Base-by-base conservation (phyloP, 176 grass and related monocot species). In the Neostapfia colusana region DNA sequence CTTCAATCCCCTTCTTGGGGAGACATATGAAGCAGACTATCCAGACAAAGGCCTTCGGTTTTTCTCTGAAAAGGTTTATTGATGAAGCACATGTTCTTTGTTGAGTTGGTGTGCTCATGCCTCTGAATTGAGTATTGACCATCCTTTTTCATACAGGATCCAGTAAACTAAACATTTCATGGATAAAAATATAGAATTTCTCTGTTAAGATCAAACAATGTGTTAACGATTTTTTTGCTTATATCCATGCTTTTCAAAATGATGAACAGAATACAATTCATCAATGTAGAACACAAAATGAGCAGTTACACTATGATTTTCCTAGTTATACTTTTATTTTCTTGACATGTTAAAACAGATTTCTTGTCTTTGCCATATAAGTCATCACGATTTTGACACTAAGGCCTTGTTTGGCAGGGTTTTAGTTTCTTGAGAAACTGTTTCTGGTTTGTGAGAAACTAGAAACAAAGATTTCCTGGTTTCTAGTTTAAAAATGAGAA, bases 21-120 rank as follows among this genome's bases (percentile, higher is more conserved):
- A 99, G 79, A 99, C 96, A n/a, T 99, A 90, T 72, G 96, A 99
- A 88, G 96, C 96, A 81, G 87, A 99, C 74, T 95, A 90, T 80
- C 92, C 92, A 74, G 96, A 99, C 67, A 99, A 90, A 82, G 96
- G 96, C 81, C 87, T 99, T 67, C 89, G 89, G 1, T 99, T 99
- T 88, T 90, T 99, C 80, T 99, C 96, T 58, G 96, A 99, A 89
- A 99, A 99, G 87, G 96, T 95, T 69, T 17, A 51, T 64, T 81
- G 58, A 64, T 56, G 40, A 58, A 70, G 24, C 46, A 48, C 0
- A 61, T 16, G 26, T 55, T 72, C 17, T 68, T 77, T 37, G 2
- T 44, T 72, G 15, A 63, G 70, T 76, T 80, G 21, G 20, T 18
- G 49, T 55, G 34, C 12, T 65, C 10, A 72, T 55, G 46, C 23